Evolutionary conservation across 2,329 filamentous ascomycete species (phyloP).

Genomic region (Botrytis paeoniae): DNA sequence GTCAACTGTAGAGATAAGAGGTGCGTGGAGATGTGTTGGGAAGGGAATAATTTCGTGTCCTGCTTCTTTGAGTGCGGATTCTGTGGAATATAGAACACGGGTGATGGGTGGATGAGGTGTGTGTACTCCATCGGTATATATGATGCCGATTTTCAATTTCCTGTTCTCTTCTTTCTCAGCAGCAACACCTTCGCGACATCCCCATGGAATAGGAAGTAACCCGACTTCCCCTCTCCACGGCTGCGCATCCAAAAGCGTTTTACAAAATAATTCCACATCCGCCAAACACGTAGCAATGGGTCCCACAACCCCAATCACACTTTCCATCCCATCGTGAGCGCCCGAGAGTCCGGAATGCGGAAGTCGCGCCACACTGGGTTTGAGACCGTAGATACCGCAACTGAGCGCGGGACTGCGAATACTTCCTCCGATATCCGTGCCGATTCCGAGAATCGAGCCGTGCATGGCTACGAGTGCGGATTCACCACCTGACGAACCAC

Average conservation of each 20-base stretch:
- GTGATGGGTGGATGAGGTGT: slow-evolving; percentile 22
- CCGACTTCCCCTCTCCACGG: slow-evolving; percentile 52
- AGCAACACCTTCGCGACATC: background rate
- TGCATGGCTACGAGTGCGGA: slow-evolving; percentile 55
- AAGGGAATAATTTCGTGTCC: slow-evolving; percentile 10
- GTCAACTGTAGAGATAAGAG: background rate
- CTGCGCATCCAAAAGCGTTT: slow-evolving; percentile 28
- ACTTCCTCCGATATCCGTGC: slow-evolving; percentile 30
- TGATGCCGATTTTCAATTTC: slow-evolving; percentile 40
- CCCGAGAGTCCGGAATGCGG: slow-evolving; percentile 34
- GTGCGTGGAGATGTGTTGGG: background rate
- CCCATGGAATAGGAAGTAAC: slow-evolving; percentile 51
- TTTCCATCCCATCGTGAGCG: slow-evolving; percentile 53
- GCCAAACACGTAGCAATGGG: slow-evolving; percentile 45
- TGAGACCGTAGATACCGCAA: slow-evolving; percentile 45
- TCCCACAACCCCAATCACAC: slow-evolving; percentile 46
- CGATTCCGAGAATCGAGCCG: slow-evolving; percentile 47
- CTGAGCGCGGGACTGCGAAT: slow-evolving; percentile 41
- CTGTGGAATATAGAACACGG: background rate
- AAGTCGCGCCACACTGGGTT: slow-evolving; percentile 30
- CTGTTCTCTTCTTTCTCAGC: slow-evolving; percentile 21
- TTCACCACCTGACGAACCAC: slow-evolving; percentile 62
- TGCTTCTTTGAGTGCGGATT: background rate
- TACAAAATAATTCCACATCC: slow-evolving; percentile 42
- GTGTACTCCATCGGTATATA: slow-evolving; percentile 29